phyloP scores from a whole-genome alignment of 176 grass and related monocot species.

The Leersia perrieri region DNA sequence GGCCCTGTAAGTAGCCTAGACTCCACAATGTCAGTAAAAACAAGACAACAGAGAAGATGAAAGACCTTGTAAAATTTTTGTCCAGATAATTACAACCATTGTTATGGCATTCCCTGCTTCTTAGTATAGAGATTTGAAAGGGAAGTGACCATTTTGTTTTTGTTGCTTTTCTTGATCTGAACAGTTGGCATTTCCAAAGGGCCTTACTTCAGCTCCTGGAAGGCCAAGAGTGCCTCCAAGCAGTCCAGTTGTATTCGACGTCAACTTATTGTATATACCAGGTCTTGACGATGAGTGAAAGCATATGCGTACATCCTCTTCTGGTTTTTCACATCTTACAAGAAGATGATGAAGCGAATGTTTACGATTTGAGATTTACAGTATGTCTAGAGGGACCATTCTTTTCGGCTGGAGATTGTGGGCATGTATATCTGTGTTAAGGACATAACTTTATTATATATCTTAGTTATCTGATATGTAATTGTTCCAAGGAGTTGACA shows the following conservation, averaged over 20 bases:
- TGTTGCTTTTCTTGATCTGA: slow-evolving; percentile 15
- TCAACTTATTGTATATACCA: slow-evolving; percentile 78
- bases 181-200: slow-evolving; percentile 88
- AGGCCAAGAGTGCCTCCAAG: slow-evolving; percentile 84
- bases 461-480: not conserved
- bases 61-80: not conserved
- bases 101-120: not conserved
- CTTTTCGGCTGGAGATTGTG: slow-evolving; percentile 18
- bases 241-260: slow-evolving; percentile 88
- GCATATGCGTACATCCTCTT: not conserved
- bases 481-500: no score
- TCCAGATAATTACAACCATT: not conserved
- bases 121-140: not conserved
- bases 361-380: not conserved
- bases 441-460: not conserved
- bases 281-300: slow-evolving; percentile 86
- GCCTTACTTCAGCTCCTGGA: slow-evolving; percentile 83
- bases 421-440: not conserved
- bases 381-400: slow-evolving; percentile 28
- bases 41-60: not conserved
- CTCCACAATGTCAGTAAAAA: not conserved
- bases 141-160: slow-evolving; percentile 2
- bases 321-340: not conserved
- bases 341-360: not conserved
- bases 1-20: slow-evolving; percentile 54